Conservation (phyloP, 306 rosid genomes). For the Citrullus colocynthis region DNA sequence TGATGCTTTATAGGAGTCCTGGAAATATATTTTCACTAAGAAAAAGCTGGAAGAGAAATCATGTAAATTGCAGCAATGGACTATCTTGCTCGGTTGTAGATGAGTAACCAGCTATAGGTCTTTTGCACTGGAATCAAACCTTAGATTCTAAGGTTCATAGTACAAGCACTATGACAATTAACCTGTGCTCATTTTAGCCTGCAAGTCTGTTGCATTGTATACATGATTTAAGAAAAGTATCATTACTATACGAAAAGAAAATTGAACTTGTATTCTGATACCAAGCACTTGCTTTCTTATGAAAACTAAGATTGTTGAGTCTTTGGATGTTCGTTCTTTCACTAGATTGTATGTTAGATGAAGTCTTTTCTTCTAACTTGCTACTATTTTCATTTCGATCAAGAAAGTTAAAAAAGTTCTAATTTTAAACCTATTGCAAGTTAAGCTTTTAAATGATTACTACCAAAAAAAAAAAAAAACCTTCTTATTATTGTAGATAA, state of each 20-base stretch:
- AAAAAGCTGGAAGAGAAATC: background rate
- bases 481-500: background rate
- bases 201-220: background rate
- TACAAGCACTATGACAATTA: too few relatives aligned
- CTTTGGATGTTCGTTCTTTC: background rate
- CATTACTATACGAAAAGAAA: background rate
- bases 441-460: background rate
- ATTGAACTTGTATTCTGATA: background rate
- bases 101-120: background rate
- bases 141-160: too few relatives aligned
- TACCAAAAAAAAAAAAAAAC: too few relatives aligned
- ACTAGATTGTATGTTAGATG: background rate
- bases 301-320: background rate
- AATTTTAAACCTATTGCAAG: background rate
- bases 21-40: background rate
- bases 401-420: background rate
- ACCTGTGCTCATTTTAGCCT: too few relatives aligned
- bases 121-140: background rate
- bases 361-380: background rate
- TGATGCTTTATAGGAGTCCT: too few relatives aligned
- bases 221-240: background rate
- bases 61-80: background rate
- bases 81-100: background rate
- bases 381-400: background rate
- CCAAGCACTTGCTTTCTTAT: background rate